Evolutionary conservation across 106 monocot genomes (phyloP).

Genomic region (Alisma plantagoaquatica): DNA sequence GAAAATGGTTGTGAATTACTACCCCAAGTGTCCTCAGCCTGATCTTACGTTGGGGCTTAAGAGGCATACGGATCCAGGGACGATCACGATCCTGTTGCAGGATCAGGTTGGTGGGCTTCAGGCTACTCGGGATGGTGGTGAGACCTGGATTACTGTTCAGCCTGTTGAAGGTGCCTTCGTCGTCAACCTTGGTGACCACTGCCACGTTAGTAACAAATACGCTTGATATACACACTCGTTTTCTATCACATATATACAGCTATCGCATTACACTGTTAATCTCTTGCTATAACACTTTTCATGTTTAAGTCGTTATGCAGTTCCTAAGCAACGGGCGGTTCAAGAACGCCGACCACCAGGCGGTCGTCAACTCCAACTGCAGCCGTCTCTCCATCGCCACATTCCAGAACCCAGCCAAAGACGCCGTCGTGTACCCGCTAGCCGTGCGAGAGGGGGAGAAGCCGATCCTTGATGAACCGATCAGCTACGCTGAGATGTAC

Average conservation of each 20-base stretch:
- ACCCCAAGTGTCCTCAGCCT: conserved; percentile 93
- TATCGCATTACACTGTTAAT: too few relatives aligned
- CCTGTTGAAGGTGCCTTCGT: conserved; percentile 70
- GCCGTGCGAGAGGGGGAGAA: conserved; percentile 69
- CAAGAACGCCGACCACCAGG: conserved; percentile 94
- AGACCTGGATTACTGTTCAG: conserved; percentile 86
- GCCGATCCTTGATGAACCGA: conserved; percentile 68
- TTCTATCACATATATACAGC: too few relatives aligned
- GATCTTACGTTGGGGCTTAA: conserved; percentile 91
- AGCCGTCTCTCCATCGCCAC: conserved; percentile 79
- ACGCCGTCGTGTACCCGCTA: conserved; percentile 71
- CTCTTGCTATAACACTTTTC: background rate
- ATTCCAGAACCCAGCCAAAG: conserved; percentile 86
- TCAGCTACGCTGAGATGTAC: conserved; percentile 86
- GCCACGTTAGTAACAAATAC: conserved; percentile 37
- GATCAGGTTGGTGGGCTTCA: conserved; percentile 90
- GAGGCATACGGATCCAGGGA: conserved; percentile 85
- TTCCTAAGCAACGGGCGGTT: conserved; percentile 85
- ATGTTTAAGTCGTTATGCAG: conserved; percentile 18
- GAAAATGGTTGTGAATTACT: conserved; percentile 81
- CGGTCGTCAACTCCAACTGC: conserved; percentile 82
- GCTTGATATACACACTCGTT: background rate
- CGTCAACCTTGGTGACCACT: conserved; percentile 93
- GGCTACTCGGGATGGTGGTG: conserved; percentile 65
- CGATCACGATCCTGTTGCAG: conserved; percentile 85